Evolutionary conservation across 352 stramenopile genomes (phyloP).

Genomic region (Phytophthora kernoviae): DNA sequence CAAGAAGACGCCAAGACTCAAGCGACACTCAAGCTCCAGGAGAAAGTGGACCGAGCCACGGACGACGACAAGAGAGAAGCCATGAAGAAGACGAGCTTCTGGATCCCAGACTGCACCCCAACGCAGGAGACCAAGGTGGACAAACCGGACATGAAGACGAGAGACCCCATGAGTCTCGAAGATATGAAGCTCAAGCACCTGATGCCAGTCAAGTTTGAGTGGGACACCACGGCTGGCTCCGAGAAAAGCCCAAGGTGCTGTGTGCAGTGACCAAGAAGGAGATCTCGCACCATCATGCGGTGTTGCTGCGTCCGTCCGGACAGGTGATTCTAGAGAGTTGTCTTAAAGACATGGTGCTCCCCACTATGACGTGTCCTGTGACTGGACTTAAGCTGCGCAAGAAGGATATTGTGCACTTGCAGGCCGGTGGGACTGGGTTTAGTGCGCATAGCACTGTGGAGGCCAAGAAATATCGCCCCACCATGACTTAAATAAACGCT

Average conservation of each 20-base stretch:
- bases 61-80: conserved; percentile 74
- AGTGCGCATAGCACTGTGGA: conserved; percentile 87
- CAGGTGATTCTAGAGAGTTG: conserved; percentile 82
- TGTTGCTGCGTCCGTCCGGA: conserved; percentile 80
- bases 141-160: conserved; percentile 73
- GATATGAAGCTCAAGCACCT: conserved; percentile 89
- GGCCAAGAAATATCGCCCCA: conserved; percentile 86
- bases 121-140: conserved; percentile 50
- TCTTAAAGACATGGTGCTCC: conserved; percentile 83
- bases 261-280: conserved; percentile 86
- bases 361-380: conserved; percentile 85
- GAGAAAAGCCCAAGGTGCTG: conserved; percentile 42
- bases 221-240: conserved; percentile 32
- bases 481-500: conserved; percentile 80
- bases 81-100: conserved; percentile 87
- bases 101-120: conserved; percentile 86
- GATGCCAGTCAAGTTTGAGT: conserved; percentile 88
- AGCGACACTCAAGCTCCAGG: conserved; percentile 52
- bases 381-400: conserved; percentile 85
- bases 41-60: conserved; percentile 78
- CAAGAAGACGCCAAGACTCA: not conserved
- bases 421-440: conserved; percentile 77
- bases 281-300: conserved; percentile 77
- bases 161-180: conserved; percentile 84
- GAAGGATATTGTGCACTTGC: conserved; percentile 85